Conservation (phyloP, 2,329 filamentous ascomycete species). For the Blastomyces gilchristii region DNA sequence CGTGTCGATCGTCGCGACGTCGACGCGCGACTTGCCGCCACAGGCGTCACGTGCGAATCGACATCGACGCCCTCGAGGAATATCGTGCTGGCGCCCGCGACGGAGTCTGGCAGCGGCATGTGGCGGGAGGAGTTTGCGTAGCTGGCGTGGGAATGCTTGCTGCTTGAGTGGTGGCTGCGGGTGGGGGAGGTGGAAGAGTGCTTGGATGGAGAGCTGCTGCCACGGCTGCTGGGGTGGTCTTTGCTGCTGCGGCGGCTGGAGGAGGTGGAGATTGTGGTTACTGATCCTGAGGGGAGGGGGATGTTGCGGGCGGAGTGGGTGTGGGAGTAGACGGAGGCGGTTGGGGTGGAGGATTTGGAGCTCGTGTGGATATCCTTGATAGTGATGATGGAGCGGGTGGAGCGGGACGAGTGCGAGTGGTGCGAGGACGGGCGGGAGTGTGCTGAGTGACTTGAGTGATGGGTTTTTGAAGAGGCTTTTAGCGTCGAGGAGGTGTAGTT, state of each 20-base stretch:
- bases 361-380: conserved; percentile 13
- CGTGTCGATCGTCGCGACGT: conserved; percentile 9
- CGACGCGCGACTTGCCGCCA: conserved; percentile 18
- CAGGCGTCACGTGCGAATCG: conserved; percentile 56
- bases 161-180: conserved; percentile 1
- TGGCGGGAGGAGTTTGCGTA: conserved; percentile 18
- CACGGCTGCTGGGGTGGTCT: conserved; percentile 2
- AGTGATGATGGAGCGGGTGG: conserved; percentile 12
- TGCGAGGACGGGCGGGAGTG: conserved; percentile 5
- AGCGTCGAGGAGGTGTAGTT: conserved; percentile 30
- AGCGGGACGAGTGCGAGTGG: conserved; percentile 13
- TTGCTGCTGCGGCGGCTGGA: conserved; percentile 5
- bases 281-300: conserved; percentile 27
- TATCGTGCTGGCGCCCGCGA: conserved; percentile 22
- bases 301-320: conserved; percentile 29
- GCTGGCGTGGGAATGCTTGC: conserved; percentile 15
- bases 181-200: conserved; percentile 4
- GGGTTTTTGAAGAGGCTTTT: conserved; percentile 11
- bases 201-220: conserved; percentile 1
- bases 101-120: conserved; percentile 26
- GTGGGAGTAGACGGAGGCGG: conserved; percentile 22
- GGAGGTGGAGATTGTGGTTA: conserved; percentile 18
- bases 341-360: conserved; percentile 16
- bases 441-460: conserved; percentile 6
- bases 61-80: conserved; percentile 23